Percentiles rank a stretch among this genome's conserved stretches.
phyloP scores from a whole-genome alignment of 2,329 filamentous ascomycete species.

The Neofusicoccum kwambonambiense region DNA sequence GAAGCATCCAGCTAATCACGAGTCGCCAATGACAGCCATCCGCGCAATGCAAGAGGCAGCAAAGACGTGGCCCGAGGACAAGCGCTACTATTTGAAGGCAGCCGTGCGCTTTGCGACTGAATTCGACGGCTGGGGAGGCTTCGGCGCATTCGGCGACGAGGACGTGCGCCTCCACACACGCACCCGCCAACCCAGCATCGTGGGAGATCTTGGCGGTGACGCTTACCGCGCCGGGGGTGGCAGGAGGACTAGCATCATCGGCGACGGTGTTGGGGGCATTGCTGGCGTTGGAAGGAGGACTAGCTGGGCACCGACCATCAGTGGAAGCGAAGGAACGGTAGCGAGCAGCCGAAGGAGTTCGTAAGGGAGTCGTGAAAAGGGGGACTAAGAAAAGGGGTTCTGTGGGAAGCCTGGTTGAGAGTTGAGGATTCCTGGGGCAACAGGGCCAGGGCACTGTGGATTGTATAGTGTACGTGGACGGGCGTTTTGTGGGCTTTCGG shows the following conservation, averaged over 20 bases:
- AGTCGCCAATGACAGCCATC: conserved; percentile 49
- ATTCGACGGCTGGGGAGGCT: conserved; percentile 66
- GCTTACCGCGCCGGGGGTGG: neutral
- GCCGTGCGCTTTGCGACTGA: conserved; percentile 72
- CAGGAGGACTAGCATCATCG: conserved; percentile 5
- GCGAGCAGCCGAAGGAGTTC: neutral
- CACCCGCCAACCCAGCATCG: conserved; percentile 11
- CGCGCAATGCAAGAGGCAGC: conserved; percentile 73
- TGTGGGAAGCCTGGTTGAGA: no score
- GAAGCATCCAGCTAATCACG: neutral
- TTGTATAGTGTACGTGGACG: neutral
- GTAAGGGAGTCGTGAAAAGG: neutral
- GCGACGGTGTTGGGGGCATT: neutral
- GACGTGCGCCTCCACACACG: conserved; percentile 15
- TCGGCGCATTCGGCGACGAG: conserved; percentile 27
- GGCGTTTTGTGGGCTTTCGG: neutral
- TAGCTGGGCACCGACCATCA: neutral
- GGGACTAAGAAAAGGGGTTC: neutral
- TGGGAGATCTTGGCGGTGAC: neutral
- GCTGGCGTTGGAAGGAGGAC: neutral
- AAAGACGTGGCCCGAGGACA: conserved; percentile 70
- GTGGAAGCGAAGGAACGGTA: neutral
- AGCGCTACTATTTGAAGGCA: conserved; percentile 64
- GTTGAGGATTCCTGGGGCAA: neutral
- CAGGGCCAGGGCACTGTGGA: neutral